Base-by-base conservation (phyloP, 192 early-diverging fungal species). In the Mortierella antarctica region DNA sequence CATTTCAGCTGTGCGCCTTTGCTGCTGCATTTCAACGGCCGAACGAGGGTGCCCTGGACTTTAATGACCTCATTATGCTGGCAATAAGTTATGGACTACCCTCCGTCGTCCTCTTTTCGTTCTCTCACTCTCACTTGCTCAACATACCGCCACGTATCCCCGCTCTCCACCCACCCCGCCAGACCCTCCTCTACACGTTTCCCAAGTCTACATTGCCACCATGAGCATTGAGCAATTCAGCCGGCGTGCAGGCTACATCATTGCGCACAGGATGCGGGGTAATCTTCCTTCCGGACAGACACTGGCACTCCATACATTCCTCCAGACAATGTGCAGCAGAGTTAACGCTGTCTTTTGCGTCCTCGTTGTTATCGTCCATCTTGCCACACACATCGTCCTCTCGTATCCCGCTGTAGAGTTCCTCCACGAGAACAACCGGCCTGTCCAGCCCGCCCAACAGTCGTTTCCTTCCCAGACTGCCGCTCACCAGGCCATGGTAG, bases 201-300 rank as follows among this genome's bases (percentile, higher is more conserved):
- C 31, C 31, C 31, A 31, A 31, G 31, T 31, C 31, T 31, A 31
- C 31, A 1, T 3, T 31, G 31, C 31, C 64, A 65, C 45, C 44
- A 80, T 80, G 77, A 71, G 64, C 62, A 54, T 80, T 2, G 77
- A 80, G 21, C 77, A 80, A 18, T n/a, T 80, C 52, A 65, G 77
- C 45, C 61, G 55, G 40, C 51, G 58, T 52, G 77, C 70, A 13
- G 77, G 77, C 5, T 58, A 59, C 17, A 68, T 80, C 53, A 42
- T 80, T 41, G 65, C 69, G 39, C 62, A 72, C 44, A 60, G 21
- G 31, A 67, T 80, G 58, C 51, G 65, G 21, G 69, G 77, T 80
- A 80, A 58, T 51, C 46, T 54, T 57, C 41, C 18, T 67, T 67
- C 73, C 48, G 49, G 59, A 48, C n/a, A 48, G 15, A 65, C 39